Conservation (phyloP, 2,329 filamentous ascomycete species). For the Aspergillus oerlinghausenensis region DNA sequence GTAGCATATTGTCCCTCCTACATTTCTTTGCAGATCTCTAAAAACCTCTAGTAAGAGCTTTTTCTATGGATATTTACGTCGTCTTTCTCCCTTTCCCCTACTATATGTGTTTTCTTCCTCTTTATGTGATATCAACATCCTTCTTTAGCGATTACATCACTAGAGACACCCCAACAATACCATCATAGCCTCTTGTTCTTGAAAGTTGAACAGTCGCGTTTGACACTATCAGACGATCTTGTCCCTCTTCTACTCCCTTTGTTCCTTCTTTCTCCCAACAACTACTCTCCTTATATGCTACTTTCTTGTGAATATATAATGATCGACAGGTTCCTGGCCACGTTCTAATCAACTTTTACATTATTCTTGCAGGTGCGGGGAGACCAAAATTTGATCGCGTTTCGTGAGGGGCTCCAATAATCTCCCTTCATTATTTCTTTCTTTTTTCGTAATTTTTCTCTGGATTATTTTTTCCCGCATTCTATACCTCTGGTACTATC, state of each 20-base stretch:
- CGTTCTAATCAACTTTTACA: neutral
- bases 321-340: neutral
- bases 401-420: constrained; percentile 1
- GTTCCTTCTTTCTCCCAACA: constrained; percentile 1
- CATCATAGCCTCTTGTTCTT: neutral
- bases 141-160: neutral
- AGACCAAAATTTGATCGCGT: constrained; percentile 3
- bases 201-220: neutral
- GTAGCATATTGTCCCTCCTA: neutral
- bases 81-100: neutral
- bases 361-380: constrained; percentile 4
- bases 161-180: neutral
- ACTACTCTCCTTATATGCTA: constrained; percentile 1
- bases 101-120: no score
- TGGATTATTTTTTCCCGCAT: neutral
- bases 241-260: neutral
- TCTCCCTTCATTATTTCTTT: constrained; percentile 1
- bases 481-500: neutral
- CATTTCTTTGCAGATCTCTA: neutral
- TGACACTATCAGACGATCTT: neutral
- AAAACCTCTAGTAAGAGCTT: neutral
- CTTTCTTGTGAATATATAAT: neutral
- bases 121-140: neutral
- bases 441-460: neutral
- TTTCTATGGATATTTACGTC: neutral